A percentile compares a stretch with the other conserved stretches of the same genome.
These are phyloP conservation scores for Didymella pinodella DNA, from an alignment of 2,329 filamentous ascomycete species.

Conservation along the genomic window DNA sequence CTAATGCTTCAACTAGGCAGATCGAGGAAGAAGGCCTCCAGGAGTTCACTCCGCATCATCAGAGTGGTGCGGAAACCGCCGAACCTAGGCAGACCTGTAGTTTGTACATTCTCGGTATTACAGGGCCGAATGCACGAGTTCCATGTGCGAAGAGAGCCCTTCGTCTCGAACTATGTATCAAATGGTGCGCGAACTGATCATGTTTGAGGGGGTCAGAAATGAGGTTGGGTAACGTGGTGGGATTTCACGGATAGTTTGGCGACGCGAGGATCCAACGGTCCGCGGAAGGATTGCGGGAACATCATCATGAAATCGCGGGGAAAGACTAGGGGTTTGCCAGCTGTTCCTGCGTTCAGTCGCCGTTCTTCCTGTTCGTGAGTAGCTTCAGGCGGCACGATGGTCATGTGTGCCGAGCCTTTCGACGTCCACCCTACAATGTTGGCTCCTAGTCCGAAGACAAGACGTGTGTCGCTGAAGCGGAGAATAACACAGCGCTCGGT, in stretches of 20 bases:
- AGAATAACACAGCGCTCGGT: background rate
- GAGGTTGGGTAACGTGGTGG: background rate
- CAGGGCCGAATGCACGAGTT: slow-evolving; percentile 1
- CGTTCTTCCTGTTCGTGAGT: background rate
- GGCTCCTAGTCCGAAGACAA: background rate
- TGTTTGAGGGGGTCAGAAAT: background rate
- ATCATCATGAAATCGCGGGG: slow-evolving; percentile 10
- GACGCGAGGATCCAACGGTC: slow-evolving; percentile 10
- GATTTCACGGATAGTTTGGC: background rate
- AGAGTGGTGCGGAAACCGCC: slow-evolving; percentile 9
- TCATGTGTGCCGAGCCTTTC: background rate
- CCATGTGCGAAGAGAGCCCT: background rate
- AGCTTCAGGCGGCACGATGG: slow-evolving; percentile 2
- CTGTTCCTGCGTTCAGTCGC: slow-evolving; percentile 5
- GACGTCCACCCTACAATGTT: background rate
- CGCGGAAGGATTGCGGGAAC: slow-evolving; percentile 22
- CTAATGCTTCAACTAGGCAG: background rate
- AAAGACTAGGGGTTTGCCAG: slow-evolving; percentile 9
- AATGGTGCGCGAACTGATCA: background rate
- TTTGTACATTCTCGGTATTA: background rate
- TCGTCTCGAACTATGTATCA: background rate
- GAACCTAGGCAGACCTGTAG: background rate
- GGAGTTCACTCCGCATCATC: slow-evolving; percentile 3
- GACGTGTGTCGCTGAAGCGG: background rate
- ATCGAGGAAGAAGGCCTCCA: background rate